Evolutionary conservation across 2,329 filamentous ascomycete species (phyloP), one percentile per base, ranked within the genome.

Genomic region (Metarhizium anisopliae): DNA sequence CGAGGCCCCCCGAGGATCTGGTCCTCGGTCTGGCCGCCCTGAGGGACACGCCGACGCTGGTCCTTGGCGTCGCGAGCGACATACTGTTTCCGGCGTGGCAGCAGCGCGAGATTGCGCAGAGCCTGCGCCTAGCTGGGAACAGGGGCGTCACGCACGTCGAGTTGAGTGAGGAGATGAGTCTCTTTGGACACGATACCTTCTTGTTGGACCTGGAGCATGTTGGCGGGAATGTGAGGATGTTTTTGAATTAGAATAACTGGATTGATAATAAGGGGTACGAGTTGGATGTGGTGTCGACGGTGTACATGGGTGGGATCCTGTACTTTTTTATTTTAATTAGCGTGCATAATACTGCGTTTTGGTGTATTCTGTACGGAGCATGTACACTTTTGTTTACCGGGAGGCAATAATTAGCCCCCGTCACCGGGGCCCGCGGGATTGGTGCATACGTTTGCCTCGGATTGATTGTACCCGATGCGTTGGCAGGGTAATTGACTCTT

Each of bases 81-180:
- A 97, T 96, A 52, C 75, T 99, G 40, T 99, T 99, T 73, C 94
- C 94, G 0, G 91, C 94, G 0, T 99, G 94, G 93, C 94, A 99
- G 74, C 94, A 99, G 75, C 83, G 89, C 54, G 94, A 99, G 71
- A 86, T 99, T 59, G 93, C 92, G 3, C 86, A 93, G 66, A 87
- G 93, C 2, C 75, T 99, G 60, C 82, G 84, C 58, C 79, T 82
- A 38, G 82, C 81, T 0, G 94, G 94, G 0, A 97, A 96, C 66
- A 78, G 82, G 59, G 83, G 81, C 36, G 92, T 99, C 0, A 86
- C 85, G 49, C 91, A 99, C 70, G 82, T 94, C 14, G 94, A 99
- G 74, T 75, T 99, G 52, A 94, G 92, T 38, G 90, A 97, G 74
- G 91, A 97, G 73, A 83, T 94, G 71, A 96, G 91, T 65, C 73